phyloP scores from a whole-genome alignment of 495 filamentous ascomycete genomes.

The Endocarpon pusillum region DNA sequence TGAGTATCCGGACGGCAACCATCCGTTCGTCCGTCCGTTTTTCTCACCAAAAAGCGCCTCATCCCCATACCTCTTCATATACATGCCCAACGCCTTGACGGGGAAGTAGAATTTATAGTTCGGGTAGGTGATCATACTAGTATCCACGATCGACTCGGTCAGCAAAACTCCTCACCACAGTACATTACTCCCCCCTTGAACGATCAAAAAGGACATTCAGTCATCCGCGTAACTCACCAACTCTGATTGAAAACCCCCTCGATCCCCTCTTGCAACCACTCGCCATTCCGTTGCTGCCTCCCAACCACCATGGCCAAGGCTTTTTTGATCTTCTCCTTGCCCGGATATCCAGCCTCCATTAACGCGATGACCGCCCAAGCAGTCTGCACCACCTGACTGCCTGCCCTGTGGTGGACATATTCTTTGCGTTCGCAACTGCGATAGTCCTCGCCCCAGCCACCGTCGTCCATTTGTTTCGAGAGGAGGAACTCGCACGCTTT shows the following conservation, averaged over 20 bases:
- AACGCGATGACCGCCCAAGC: slow-evolving; percentile 78
- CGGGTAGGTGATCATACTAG: slow-evolving; percentile 92
- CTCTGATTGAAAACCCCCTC: slow-evolving; percentile 98
- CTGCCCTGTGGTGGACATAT: slow-evolving; percentile 42
- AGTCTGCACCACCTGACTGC: slow-evolving; percentile 77
- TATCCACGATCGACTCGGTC: too few species aligned
- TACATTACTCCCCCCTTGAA: neutral
- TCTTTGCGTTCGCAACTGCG: slow-evolving; percentile 44
- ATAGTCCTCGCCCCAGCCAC: slow-evolving; percentile 95
- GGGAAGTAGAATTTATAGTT: slow-evolving; percentile 98
- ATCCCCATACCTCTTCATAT: slow-evolving; percentile 57
- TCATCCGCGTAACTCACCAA: slow-evolving; percentile 37
- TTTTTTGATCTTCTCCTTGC: slow-evolving; percentile 50
- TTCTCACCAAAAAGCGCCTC: slow-evolving; percentile 24
- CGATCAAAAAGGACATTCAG: slow-evolving; percentile 1
- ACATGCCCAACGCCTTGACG: slow-evolving; percentile 85
- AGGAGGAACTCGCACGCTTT: slow-evolving; percentile 75
- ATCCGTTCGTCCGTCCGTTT: too few species aligned
- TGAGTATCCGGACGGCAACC: too few species aligned
- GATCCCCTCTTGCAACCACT: slow-evolving; percentile 90
- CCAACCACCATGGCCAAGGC: slow-evolving; percentile 71
- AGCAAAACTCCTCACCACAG: too few species aligned
- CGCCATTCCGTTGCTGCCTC: slow-evolving; percentile 71
- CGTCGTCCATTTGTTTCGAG: slow-evolving; percentile 66
- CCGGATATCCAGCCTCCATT: slow-evolving; percentile 70